Evolutionary conservation across 2,329 filamentous ascomycete genomes (phyloP).

Genomic region (Paecilomyces variotii): DNA sequence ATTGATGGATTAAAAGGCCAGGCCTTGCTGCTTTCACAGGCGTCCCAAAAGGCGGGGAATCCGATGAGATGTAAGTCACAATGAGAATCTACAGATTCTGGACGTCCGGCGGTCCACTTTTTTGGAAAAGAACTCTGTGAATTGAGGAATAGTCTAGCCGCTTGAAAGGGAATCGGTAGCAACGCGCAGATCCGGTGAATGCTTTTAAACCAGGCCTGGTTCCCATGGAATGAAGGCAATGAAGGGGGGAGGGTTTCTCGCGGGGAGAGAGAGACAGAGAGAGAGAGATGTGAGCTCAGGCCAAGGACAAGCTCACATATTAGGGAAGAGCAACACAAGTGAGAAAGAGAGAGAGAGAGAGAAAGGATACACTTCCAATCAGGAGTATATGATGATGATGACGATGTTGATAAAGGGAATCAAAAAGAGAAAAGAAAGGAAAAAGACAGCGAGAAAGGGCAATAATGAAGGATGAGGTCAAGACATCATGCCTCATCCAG

Average conservation of each 20-base stretch:
- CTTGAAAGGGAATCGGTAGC: slow-evolving; percentile 9
- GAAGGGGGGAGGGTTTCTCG: slow-evolving; percentile 10
- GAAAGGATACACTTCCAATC: not conserved
- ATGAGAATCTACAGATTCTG: not conserved
- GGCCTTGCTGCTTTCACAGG: not conserved
- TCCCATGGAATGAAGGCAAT: slow-evolving; percentile 24
- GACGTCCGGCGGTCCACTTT: not conserved
- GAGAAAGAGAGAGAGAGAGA: not conserved
- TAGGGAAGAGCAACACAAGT: not conserved
- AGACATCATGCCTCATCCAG: not conserved
- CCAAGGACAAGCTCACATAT: slow-evolving; percentile 5
- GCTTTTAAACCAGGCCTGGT: slow-evolving; percentile 15
- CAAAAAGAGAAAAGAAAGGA: slow-evolving; percentile 3
- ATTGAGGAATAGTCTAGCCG: slow-evolving; percentile 7
- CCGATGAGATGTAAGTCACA: not conserved
- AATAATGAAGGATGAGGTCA: slow-evolving; percentile 3
- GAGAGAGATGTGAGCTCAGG: slow-evolving; percentile 3
- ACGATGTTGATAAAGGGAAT: not conserved
- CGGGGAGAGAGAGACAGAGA: too few species aligned
- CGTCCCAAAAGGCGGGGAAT: not conserved
- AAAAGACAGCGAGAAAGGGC: slow-evolving; percentile 4
- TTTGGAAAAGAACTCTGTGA: slow-evolving; percentile 2
- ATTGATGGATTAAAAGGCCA: not conserved
- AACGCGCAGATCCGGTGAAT: slow-evolving; percentile 18
- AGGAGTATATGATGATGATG: not conserved